A percentile compares a stretch with the other conserved stretches of the same genome.
These are phyloP conservation scores for Perkinsus marinus DNA, from an alignment of 169 alveolate genomes.

Conservation along the genomic window DNA sequence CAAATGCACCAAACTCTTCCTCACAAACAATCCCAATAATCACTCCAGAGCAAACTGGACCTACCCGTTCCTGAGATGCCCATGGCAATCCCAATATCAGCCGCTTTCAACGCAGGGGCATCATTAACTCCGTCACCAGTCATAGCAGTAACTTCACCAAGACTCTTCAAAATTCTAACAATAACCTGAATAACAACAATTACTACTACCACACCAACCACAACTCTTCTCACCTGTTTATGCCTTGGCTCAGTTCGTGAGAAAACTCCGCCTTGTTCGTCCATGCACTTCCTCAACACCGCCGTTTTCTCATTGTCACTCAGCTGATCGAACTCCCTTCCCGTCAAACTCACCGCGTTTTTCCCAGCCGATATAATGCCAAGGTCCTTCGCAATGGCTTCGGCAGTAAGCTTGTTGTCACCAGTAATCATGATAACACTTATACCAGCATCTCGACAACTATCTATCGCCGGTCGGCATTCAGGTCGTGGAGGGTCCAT, in stretches of 20 bases:
- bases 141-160: constrained; percentile 90
- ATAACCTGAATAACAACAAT: constrained; percentile 35
- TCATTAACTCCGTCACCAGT: constrained; percentile 99
- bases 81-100: constrained; percentile 97
- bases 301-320: constrained; percentile 47
- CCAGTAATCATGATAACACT: constrained; percentile 99
- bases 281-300: constrained; percentile 44
- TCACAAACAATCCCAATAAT: too few relatives aligned
- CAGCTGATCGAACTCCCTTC: constrained; percentile 79
- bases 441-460: constrained; percentile 92
- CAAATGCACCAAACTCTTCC: too few relatives aligned
- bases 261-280: constrained; percentile 80
- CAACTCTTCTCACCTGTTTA: constrained; percentile 63
- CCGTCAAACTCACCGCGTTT: constrained; percentile 54
- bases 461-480: constrained; percentile 73
- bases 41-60: too few relatives aligned
- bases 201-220: not conserved
- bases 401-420: constrained; percentile 93
- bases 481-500: constrained; percentile 97
- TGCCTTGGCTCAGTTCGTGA: constrained; percentile 97
- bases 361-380: constrained; percentile 58
- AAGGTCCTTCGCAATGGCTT: constrained; percentile 89
- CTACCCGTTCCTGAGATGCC: constrained; percentile 89
- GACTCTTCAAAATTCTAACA: constrained; percentile 75
- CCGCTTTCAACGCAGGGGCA: constrained; percentile 98